Conservation (phyloP, 495 filamentous ascomycete genomes). For the Xylaria curta region DNA sequence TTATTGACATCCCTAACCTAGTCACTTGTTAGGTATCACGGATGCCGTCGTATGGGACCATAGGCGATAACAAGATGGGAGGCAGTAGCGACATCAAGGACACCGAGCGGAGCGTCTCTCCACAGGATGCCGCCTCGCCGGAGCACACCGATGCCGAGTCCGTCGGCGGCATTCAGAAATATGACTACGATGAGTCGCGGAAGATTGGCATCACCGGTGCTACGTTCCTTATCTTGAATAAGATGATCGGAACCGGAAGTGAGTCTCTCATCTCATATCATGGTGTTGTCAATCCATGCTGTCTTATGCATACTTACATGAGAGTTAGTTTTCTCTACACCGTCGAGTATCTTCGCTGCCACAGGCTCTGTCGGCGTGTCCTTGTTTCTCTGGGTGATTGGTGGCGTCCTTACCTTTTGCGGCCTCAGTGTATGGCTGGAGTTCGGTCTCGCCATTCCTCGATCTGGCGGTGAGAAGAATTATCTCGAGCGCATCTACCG, state of each 20-base stretch:
- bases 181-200: constrained; percentile 48
- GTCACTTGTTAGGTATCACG: not conserved
- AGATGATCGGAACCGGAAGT: constrained; percentile 66
- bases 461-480: constrained; percentile 67
- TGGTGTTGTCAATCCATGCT: not conserved
- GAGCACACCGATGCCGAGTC: constrained; percentile 32
- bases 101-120: constrained; percentile 26
- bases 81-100: constrained; percentile 14
- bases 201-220: constrained; percentile 60
- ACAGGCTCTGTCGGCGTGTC: constrained; percentile 53
- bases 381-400: constrained; percentile 48
- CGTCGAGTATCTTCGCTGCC: constrained; percentile 54
- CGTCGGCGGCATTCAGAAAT: constrained; percentile 47
- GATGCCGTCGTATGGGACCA: constrained; percentile 27
- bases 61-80: constrained; percentile 15
- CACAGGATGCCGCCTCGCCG: constrained; percentile 18
- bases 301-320: constrained; percentile 20
- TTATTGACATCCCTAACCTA: not conserved
- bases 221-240: constrained; percentile 62
- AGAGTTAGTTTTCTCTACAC: constrained; percentile 56
- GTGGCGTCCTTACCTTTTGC: constrained; percentile 46
- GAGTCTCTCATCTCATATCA: constrained; percentile 27
- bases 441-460: constrained; percentile 57
- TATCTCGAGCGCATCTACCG: constrained; percentile 72
- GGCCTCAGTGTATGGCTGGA: constrained; percentile 59